phyloP scores from a whole-genome alignment of 257 asterid genomes.

The Striga asiatica region DNA sequence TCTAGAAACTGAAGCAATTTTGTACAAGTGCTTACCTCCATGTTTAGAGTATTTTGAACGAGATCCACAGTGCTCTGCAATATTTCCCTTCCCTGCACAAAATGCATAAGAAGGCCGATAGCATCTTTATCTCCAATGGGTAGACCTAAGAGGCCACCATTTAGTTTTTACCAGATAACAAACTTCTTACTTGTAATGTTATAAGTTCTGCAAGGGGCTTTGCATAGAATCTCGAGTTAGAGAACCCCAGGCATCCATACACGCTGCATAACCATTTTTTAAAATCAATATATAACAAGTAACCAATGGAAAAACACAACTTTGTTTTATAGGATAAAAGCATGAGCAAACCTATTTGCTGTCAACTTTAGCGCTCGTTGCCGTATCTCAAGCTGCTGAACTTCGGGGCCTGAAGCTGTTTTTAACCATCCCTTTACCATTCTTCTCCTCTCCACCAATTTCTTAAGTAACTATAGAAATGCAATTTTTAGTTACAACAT shows the following conservation, averaged over 20 bases:
- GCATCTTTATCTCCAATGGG: slow-evolving; percentile 9
- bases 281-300: slow-evolving; percentile 15
- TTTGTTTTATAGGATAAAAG: slow-evolving; percentile 7
- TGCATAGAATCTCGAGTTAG: slow-evolving; percentile 94
- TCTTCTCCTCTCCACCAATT: slow-evolving; percentile 85
- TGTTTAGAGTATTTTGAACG: slow-evolving; percentile 66
- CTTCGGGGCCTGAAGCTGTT: slow-evolving; percentile 77
- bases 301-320: slow-evolving; percentile 15
- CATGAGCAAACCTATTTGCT: slow-evolving; percentile 71
- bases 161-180: slow-evolving; percentile 10
- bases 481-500: slow-evolving; percentile 6
- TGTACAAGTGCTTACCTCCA: slow-evolving; percentile 48
- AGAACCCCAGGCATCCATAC: slow-evolving; percentile 96
- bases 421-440: slow-evolving; percentile 65
- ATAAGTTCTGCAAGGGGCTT: slow-evolving; percentile 93
- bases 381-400: slow-evolving; percentile 85
- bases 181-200: slow-evolving; percentile 64
- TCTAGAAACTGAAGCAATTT: slow-evolving; percentile 12
- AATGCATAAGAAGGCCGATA: slow-evolving; percentile 17
- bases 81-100: slow-evolving; percentile 87
- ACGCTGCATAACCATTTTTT: slow-evolving; percentile 40
- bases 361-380: slow-evolving; percentile 97
- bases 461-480: slow-evolving; percentile 56
- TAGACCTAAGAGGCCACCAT: neutral
- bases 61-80: slow-evolving; percentile 91